Percentiles rank a stretch among this genome's conserved stretches.
Conservation (phyloP, 129 eudicot genomes). For the Oenanthe sinensis region DNA sequence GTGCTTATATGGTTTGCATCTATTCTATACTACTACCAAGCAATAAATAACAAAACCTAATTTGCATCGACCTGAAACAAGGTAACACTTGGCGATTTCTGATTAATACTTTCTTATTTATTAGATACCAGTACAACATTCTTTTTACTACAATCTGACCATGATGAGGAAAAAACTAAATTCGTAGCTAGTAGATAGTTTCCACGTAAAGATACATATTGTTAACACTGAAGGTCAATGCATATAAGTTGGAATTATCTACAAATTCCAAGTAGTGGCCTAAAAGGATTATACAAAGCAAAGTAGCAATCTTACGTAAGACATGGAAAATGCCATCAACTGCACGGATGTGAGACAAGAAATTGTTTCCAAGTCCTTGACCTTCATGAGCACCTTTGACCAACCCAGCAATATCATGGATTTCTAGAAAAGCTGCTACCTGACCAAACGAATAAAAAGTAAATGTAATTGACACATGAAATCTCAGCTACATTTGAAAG, state of each 20-base stretch:
- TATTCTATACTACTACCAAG: neutral
- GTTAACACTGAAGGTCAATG: neutral
- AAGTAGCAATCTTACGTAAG: constrained; percentile 54
- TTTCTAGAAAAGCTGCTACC: constrained; percentile 95
- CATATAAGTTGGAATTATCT: neutral
- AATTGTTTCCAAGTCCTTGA: constrained; percentile 97
- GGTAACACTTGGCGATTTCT: neutral
- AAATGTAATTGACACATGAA: neutral
- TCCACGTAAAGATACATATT: neutral
- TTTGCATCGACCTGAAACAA: neutral
- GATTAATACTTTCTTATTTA: neutral
- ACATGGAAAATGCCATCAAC: constrained; percentile 99
- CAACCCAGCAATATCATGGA: constrained; percentile 99
- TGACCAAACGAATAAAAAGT: constrained; percentile 14
- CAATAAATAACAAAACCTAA: neutral
- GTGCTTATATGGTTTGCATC: neutral
- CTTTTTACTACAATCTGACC: neutral
- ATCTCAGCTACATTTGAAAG: neutral
- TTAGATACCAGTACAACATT: neutral
- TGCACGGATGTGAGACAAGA: constrained; percentile 97
- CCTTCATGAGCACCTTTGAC: constrained; percentile 99
- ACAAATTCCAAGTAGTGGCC: neutral
- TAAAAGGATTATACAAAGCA: neutral
- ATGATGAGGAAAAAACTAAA: neutral
- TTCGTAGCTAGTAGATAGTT: neutral